Percentiles rank a stretch among this genome's conserved stretches.
phyloP scores from a whole-genome alignment of 441 rosid species.

The Lepidium campestre region DNA sequence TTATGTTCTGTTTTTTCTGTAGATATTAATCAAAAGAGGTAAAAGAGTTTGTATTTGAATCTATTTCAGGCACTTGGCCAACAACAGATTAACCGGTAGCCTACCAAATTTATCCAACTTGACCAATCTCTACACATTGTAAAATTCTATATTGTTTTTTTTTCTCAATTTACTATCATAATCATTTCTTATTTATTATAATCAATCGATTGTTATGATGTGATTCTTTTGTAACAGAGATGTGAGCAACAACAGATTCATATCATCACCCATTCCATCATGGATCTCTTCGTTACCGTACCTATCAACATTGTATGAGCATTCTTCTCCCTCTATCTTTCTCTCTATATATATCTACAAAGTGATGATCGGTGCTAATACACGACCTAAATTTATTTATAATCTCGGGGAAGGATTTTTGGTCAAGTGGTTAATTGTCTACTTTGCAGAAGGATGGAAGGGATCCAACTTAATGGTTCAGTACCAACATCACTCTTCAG shows the following conservation, averaged over 20 bases:
- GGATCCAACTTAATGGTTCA: conserved; percentile 40
- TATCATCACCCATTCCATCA: conserved; percentile 41
- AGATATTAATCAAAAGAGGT: not conserved
- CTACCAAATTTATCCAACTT: conserved; percentile 60
- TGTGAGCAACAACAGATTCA: conserved; percentile 53
- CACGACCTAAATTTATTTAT: too few species aligned
- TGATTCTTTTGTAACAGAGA: conserved; percentile 41
- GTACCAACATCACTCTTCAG: conserved; percentile 48
- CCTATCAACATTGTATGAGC: conserved; percentile 63
- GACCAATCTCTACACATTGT: conserved; percentile 55
- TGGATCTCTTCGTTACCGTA: conserved; percentile 45
- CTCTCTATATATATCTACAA: not conserved
- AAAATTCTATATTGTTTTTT: conserved; percentile 23
- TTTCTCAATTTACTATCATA: not conserved
- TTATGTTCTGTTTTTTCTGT: not conserved
- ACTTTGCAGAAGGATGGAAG: conserved; percentile 58
- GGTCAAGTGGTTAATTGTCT: too few species aligned
- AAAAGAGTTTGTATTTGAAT: not conserved
- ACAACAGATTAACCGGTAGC: conserved; percentile 48
- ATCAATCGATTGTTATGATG: not conserved
- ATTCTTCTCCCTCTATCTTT: not conserved
- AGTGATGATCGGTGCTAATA: too few species aligned
- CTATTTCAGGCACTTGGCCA: conserved; percentile 58
- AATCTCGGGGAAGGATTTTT: too few species aligned
- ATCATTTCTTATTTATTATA: not conserved